Evolutionary conservation across 164 flowering plant species (phyloP), one percentile per base, ranked within the genome.

Genomic region (Piper longum): DNA sequence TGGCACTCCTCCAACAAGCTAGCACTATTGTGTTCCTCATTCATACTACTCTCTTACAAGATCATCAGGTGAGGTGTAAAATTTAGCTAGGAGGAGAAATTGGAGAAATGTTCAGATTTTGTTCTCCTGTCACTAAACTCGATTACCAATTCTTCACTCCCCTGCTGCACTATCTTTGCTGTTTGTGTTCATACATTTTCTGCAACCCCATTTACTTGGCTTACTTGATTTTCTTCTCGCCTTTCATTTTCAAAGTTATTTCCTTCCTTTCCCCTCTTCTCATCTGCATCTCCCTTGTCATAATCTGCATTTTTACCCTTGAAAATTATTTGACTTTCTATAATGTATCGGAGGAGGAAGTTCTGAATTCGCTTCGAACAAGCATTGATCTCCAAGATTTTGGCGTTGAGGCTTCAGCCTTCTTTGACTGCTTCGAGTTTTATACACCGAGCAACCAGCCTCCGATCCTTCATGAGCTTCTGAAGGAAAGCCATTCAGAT

Each of bases 231-330:
- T 85, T 85, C 84, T 85, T 88, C 85, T 80, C 79, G 2, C 95
- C 90, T 14, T 86, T 84, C 78, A 67, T 89, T 59, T 67, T 85
- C 73, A 84, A 78, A 69, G 76, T 86, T 66, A 59, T 85, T 45
- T 83, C 82, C 26, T 88, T 83, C 45, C 85, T 93, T 51, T 85
- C 81, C 8, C 96, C 96, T 56, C 89, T 89, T 61, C 79, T 89
- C 78, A 44, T 85, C 83, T 86, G 92, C 69, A 83, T 86, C 43
- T 64, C 72, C 56, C 89, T 92, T 61, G 77, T 92, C 45, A 74
- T 82, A 66, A 72, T 84, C 11, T 64, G 79, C 7, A 63, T 81
- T 61, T 70, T 85, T 74, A 71, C 81, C 16, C 36, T 78, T 64
- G 59, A 75, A 42, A 75, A 60, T 9, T 4, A 36, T n/a, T 56